Base-by-base conservation (phyloP, 805 yeast species). In the Jamesozyma hellenica region DNA sequence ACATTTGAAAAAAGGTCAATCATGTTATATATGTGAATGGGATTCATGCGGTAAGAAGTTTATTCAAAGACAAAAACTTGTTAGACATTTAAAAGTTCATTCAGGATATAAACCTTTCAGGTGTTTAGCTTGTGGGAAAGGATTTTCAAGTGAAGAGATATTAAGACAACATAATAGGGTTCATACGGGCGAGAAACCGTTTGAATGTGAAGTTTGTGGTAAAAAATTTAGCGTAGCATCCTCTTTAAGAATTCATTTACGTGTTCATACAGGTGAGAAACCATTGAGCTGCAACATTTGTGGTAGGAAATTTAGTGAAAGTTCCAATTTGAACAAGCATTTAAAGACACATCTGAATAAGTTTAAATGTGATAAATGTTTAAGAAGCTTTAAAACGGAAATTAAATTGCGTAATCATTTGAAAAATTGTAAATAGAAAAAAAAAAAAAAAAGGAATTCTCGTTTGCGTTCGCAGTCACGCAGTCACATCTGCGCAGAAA, bases 131-230 rank as follows among this genome's bases (percentile, higher is more conserved):
- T 92, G 98, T 58, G 70, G 75, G 2, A 76, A 79, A 41, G 57
- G 67, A 11, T 87, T 90, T 60, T 83, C 94, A 4, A 84, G 82
- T 32, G 84, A 82, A 36, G 66, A 80, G 26, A 81, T 82, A 71
- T 66, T 92, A 33, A 70, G 71, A 32, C 95, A 86, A 60, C 98
- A 92, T 60, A 60, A 72, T 65, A 67, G 96, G 38, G 77, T 75
- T 3, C 97, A 90, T 58, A 77, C 90, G 1, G 96, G 96, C 2
- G 96, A 87, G 51, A 82, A 78, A 53, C 97, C 97, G 1, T 87
- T 71, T 57, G 60, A 59, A 39, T 90, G 98, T 59, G 65, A 70
- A 19, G 55, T 66, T 1, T 90, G 98, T 59, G 79, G 73, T 4
- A 88, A 86, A 57, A 57, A 66, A 19, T 90, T 90, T 64, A 82